Base-by-base conservation (phyloP, 1,284 basidiomycete genomes). In the Calocybe gambosa region DNA sequence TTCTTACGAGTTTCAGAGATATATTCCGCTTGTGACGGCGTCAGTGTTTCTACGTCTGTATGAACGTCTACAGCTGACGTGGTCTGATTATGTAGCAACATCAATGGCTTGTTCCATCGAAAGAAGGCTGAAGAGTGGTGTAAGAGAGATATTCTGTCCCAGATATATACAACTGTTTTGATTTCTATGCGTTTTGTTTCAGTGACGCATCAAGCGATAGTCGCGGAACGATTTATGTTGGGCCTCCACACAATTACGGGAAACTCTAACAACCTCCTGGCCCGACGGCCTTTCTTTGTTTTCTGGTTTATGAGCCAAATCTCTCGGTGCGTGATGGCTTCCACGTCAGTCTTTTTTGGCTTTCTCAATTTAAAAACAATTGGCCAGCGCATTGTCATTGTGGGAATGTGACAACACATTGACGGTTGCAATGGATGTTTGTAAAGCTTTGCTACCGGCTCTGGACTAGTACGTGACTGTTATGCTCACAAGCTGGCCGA, bases 241-340 rank as follows among this genome's bases (percentile, higher is more conserved):
- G 81, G 78, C 6, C 63, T 88, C 42, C 73, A 77, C 46, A 73
- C 74, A 1, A 69, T 86, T 50, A 85, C 84, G 8, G 83, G 82
- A 3, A 73, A 80, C 49, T 66, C 70, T 18, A 71, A 69, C 29
- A 75, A 78, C 50, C 62, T 71, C 25, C 62, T 86, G 29, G 62
- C 73, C 4, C 69, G 74, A 16, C 66, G 84, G 42, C 85, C 85
- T 3, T 84, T 82, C 62, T 83, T 81, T 58, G 68, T 80, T 21
- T 85, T 84, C 63, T 88, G 84, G 84, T 85, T 87, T 58, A 85
- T 86, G 80, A 74, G 74, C 12, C 83, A 88, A 59, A 74, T 85
- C 38, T 72, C 68, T 51, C 72, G 82, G 84, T 82, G 52, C 43
- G 65, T 62, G 26, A 25, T 36, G 13, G 25, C 3, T 31, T 10